These are phyloP conservation scores for Exserohilum rostratum DNA, from an alignment of 2,329 filamentous ascomycete genomes.

Conservation along the genomic window DNA sequence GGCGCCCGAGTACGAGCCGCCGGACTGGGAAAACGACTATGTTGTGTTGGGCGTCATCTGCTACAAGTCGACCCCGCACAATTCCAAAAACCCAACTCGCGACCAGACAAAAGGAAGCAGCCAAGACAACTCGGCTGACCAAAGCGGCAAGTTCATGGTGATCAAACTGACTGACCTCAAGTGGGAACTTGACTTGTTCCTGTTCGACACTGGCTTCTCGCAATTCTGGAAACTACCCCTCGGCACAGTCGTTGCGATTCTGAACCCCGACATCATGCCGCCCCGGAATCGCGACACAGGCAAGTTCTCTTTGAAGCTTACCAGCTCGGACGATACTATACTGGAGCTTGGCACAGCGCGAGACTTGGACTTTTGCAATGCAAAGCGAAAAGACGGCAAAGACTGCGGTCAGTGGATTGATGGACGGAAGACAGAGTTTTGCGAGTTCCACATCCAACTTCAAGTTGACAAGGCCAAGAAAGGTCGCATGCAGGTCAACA, in stretches of 20 bases:
- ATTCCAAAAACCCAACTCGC: constrained; percentile 58
- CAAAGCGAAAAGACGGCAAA: constrained; percentile 81
- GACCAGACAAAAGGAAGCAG: constrained; percentile 48
- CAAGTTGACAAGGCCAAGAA: constrained; percentile 74
- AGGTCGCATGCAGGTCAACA: constrained; percentile 79
- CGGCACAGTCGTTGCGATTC: constrained; percentile 88
- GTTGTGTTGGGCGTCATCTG: constrained; percentile 89
- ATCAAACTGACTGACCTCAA: constrained; percentile 85
- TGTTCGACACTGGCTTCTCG: constrained; percentile 89
- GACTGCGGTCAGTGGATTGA: constrained; percentile 86
- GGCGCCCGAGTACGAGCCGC: constrained; percentile 78
- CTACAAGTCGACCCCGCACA: constrained; percentile 81
- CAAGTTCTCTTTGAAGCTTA: constrained; percentile 83
- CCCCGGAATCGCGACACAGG: constrained; percentile 81
- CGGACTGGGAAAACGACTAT: constrained; percentile 84
- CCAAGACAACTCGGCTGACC: constrained; percentile 60
- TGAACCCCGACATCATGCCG: constrained; percentile 91
- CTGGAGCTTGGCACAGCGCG: constrained; percentile 85
- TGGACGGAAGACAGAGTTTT: constrained; percentile 83
- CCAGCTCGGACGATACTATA: constrained; percentile 84
- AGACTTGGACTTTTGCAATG: constrained; percentile 88
- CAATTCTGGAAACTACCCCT: constrained; percentile 92
- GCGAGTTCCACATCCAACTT: constrained; percentile 88
- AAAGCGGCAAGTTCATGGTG: constrained; percentile 87
- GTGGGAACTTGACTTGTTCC: constrained; percentile 88